A percentile compares a stretch with the other conserved stretches of the same genome.
phyloP scores from a whole-genome alignment of 2,329 filamentous ascomycete species.

The Myriosclerotinia duriaeana region DNA sequence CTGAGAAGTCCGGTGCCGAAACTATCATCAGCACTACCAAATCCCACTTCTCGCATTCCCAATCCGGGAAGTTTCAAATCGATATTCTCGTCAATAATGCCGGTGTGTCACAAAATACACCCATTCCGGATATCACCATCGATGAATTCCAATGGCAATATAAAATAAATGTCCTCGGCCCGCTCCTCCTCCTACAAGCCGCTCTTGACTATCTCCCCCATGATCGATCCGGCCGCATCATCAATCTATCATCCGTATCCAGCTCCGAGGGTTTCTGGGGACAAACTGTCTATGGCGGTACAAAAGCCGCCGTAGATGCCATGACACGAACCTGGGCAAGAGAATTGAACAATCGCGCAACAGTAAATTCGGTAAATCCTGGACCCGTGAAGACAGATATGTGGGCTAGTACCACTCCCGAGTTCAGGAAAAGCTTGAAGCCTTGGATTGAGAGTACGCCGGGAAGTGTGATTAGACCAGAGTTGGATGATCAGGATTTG shows the following conservation, averaged over 20 bases:
- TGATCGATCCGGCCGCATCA: conserved; percentile 65
- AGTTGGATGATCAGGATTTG: conserved; percentile 60
- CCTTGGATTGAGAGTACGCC: conserved; percentile 64
- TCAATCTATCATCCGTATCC: conserved; percentile 61
- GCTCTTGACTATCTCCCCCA: conserved; percentile 65
- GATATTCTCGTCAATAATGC: conserved; percentile 90
- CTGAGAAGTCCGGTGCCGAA: conserved; percentile 58
- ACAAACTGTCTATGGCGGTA: conserved; percentile 63
- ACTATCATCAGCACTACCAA: conserved; percentile 59
- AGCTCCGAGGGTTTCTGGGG: conserved; percentile 51
- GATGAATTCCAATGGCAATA: conserved; percentile 71
- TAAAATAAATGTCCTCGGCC: conserved; percentile 78
- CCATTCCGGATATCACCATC: conserved; percentile 59
- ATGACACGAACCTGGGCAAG: conserved; percentile 70
- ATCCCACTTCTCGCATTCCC: conserved; percentile 56
- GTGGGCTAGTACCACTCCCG: conserved; percentile 56
- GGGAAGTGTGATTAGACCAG: conserved; percentile 58
- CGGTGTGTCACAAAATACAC: conserved; percentile 66
- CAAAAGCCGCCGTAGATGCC: conserved; percentile 65
- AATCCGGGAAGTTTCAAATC: conserved; percentile 56
- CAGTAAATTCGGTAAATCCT: conserved; percentile 66
- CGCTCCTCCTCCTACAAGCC: conserved; percentile 74
- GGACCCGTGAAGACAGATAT: conserved; percentile 67
- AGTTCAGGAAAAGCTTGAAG: conserved; percentile 59
- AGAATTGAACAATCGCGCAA: conserved; percentile 60